These are phyloP conservation scores for Coccomyxa sp. DNA, from an alignment of 139 green algal species.

Conservation along the genomic window DNA sequence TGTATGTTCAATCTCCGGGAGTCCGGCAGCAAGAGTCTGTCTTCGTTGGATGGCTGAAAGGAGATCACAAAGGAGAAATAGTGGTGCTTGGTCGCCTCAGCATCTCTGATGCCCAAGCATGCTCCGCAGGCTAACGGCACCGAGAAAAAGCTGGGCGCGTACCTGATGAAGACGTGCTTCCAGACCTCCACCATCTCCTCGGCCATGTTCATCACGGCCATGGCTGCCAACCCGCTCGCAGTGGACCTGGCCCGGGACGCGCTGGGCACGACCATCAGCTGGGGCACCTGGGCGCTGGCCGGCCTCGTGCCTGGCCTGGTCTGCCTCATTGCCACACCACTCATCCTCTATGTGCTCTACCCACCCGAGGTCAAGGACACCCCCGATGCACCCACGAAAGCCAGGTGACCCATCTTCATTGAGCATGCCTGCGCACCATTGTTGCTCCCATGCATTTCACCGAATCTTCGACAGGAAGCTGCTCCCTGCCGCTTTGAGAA, in stretches of 20 bases:
- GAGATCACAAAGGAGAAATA: too few species aligned
- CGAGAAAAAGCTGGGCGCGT: constrained; percentile 93
- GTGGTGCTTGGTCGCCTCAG: too few species aligned
- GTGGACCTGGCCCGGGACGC: constrained; percentile 89
- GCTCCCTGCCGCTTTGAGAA: neutral
- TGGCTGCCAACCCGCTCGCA: constrained; percentile 50
- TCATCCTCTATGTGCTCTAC: constrained; percentile 95
- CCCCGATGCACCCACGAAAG: constrained; percentile 87
- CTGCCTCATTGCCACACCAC: constrained; percentile 75
- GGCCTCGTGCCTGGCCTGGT: constrained; percentile 86
- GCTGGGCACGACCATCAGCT: constrained; percentile 87
- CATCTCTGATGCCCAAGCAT: neutral
- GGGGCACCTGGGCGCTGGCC: constrained; percentile 37
- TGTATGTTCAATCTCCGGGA: too few species aligned
- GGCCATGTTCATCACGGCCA: constrained; percentile 99
- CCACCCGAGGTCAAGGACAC: constrained; percentile 94
- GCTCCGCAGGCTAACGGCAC: constrained; percentile 72
- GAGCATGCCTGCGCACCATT: neutral
- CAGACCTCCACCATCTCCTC: constrained; percentile 89
- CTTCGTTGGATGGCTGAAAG: too few species aligned
- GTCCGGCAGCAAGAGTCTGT: too few species aligned
- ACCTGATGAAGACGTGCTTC: constrained; percentile 98
- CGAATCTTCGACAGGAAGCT: neutral
- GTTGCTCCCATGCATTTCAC: neutral
- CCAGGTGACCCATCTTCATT: constrained; percentile 20